Percentiles rank a stretch among this genome's conserved stretches.
Conservation (phyloP, 2,329 filamentous ascomycete genomes). For the Rosellinia necatrix region DNA sequence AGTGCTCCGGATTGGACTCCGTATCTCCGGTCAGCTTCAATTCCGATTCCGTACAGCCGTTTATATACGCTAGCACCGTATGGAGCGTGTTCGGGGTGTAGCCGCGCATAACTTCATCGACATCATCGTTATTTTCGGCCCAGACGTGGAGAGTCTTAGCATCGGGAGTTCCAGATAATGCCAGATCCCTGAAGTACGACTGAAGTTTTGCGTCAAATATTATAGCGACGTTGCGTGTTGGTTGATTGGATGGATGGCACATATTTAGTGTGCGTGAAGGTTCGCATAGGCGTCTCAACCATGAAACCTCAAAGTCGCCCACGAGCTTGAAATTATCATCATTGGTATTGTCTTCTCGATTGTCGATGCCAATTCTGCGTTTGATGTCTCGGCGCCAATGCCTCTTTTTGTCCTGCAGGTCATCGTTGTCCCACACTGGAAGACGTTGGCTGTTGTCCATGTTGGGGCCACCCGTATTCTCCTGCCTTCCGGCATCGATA, state of each 20-base stretch:
- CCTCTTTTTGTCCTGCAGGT: conserved; percentile 13
- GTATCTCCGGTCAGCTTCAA: conserved; percentile 6
- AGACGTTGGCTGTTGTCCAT: background rate
- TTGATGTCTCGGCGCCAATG: conserved; percentile 33
- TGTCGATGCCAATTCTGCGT: conserved; percentile 24
- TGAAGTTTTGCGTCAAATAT: conserved; percentile 40
- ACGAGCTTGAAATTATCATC: conserved; percentile 26
- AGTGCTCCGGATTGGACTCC: conserved; percentile 25
- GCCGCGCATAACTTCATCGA: background rate
- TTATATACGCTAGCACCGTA: conserved; percentile 34
- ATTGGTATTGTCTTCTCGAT: conserved; percentile 4
- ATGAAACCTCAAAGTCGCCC: conserved; percentile 35
- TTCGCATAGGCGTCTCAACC: conserved; percentile 36
- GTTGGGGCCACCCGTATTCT: conserved; percentile 7
- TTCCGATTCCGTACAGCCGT: conserved; percentile 31
- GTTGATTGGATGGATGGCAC: conserved; percentile 34
- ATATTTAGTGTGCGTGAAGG: conserved; percentile 38
- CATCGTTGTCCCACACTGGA: conserved; percentile 9
- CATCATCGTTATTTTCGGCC: conserved; percentile 8
- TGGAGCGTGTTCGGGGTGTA: conserved; percentile 23
- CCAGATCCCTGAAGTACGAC: conserved; percentile 30
- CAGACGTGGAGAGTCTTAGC: conserved; percentile 18
- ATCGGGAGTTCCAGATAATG: conserved; percentile 16
- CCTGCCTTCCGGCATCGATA: conserved; percentile 32
- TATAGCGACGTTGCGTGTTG: conserved; percentile 33